Evolutionary conservation across 148 eudicot genomes (phyloP).

Genomic region (Simmondsia chinensis): DNA sequence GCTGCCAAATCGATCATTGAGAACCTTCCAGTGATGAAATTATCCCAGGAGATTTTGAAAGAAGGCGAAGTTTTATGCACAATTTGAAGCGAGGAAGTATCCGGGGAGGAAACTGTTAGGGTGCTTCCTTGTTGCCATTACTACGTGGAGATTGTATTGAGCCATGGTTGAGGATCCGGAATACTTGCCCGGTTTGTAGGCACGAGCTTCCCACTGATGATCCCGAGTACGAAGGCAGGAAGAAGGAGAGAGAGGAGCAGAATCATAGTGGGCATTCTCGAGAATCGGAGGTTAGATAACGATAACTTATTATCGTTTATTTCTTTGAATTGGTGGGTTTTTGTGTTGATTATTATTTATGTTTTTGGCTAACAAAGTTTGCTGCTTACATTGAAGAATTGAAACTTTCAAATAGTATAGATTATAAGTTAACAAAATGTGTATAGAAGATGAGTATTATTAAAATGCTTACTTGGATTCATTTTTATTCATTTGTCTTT

Average conservation of each 20-base stretch:
- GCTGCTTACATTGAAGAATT: too few relatives aligned
- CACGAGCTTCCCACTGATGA: conserved; percentile 94
- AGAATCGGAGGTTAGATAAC: conserved; percentile 40
- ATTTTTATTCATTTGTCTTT: too few relatives aligned
- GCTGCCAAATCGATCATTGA: conserved; percentile 64
- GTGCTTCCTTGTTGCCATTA: conserved; percentile 75
- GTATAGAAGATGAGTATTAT: too few relatives aligned
- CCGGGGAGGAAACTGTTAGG: conserved; percentile 44
- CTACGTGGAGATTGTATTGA: conserved; percentile 75
- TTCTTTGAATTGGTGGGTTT: too few relatives aligned
- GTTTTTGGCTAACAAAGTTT: too few relatives aligned
- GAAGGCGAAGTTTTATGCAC: conserved; percentile 49
- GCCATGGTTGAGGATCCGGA: conserved; percentile 78
- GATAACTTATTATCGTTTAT: too few relatives aligned
- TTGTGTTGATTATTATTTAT: too few relatives aligned
- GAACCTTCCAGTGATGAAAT: conserved; percentile 37
- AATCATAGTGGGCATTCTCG: conserved; percentile 8
- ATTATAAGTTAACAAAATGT: too few relatives aligned
- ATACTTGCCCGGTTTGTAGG: conserved; percentile 94
- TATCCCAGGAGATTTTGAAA: conserved; percentile 28
- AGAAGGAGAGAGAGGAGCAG: conserved; percentile 20
- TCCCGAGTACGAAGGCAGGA: conserved; percentile 64
- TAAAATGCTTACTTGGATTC: too few relatives aligned
- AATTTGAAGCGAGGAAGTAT: conserved; percentile 66
- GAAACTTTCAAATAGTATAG: too few relatives aligned